These are phyloP conservation scores for Cercospora janseana DNA, from an alignment of 2,329 filamentous ascomycete species.

Conservation along the genomic window DNA sequence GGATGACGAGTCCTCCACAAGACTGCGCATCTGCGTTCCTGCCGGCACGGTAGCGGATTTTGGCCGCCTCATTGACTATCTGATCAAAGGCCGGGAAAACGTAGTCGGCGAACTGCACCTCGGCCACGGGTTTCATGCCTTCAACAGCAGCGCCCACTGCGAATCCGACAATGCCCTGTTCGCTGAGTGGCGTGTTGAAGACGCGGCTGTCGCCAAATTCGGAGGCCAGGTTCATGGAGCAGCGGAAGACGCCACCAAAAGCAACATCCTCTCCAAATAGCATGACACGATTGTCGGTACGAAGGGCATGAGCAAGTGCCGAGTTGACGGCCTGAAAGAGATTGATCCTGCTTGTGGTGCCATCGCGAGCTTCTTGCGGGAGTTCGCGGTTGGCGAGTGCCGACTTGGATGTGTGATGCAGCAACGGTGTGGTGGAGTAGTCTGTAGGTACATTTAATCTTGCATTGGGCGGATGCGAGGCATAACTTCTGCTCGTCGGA, in stretches of 20 bases:
- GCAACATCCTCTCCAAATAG: conserved; percentile 96
- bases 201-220: conserved; percentile 85
- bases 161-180: conserved; percentile 93
- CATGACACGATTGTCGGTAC: conserved; percentile 79
- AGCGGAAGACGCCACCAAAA: conserved; percentile 94
- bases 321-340: conserved; percentile 93
- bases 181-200: conserved; percentile 92
- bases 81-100: conserved; percentile 92
- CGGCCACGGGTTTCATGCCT: conserved; percentile 88
- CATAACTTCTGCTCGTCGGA: conserved; percentile 41
- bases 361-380: conserved; percentile 41
- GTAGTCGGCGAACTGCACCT: conserved; percentile 96
- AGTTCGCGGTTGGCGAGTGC: conserved; percentile 72
- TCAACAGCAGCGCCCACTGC: conserved; percentile 86
- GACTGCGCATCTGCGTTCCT: conserved; percentile 40
- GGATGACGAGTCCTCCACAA: conserved; percentile 76
- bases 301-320: conserved; percentile 76
- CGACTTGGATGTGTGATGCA: conserved; percentile 74
- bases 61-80: conserved; percentile 88
- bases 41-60: conserved; percentile 75
- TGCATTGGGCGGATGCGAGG: conserved; percentile 50
- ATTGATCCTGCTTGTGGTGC: conserved; percentile 79
- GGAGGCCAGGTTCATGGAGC: conserved; percentile 76
- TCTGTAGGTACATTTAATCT: conserved; percentile 83
- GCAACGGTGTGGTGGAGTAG: conserved; percentile 75